phyloP scores from a whole-genome alignment of 768 basidiomycete species.

The Mrakia gelida region DNA sequence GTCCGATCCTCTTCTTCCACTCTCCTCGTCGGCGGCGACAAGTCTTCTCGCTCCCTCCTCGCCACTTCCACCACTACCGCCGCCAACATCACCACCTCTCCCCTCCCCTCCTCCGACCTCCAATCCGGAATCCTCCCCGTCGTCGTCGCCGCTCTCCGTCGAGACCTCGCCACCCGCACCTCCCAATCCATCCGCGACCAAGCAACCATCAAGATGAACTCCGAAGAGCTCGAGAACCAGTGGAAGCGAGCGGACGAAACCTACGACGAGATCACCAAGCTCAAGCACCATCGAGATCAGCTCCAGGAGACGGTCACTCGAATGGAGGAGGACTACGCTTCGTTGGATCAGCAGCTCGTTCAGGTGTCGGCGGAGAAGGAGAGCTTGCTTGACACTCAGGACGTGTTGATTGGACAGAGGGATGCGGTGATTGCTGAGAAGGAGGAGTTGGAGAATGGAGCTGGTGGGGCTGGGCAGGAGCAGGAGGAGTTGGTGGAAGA shows the following conservation, averaged over 20 bases:
- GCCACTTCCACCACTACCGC: not conserved
- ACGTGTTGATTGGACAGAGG: constrained; percentile 41
- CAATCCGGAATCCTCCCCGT: not conserved
- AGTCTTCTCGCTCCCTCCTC: not conserved
- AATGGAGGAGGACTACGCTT: constrained; percentile 40
- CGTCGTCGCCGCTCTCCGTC: constrained; percentile 19
- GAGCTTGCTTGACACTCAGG: constrained; percentile 12
- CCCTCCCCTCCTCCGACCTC: not conserved
- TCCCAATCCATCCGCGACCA: not conserved
- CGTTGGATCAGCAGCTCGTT: not conserved
- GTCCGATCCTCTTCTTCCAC: too few species aligned
- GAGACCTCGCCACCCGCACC: constrained; percentile 2
- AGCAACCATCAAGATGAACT: constrained; percentile 18
- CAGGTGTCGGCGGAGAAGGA: constrained; percentile 5
- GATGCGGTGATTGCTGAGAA: not conserved
- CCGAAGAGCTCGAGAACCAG: constrained; percentile 61
- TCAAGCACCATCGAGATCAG: constrained; percentile 30
- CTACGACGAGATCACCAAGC: constrained; percentile 46
- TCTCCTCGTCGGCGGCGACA: not conserved
- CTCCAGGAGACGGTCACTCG: constrained; percentile 40
- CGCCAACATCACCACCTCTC: not conserved
- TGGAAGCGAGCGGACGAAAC: constrained; percentile 62
- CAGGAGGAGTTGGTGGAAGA: constrained; percentile 43
- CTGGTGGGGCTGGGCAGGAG: not conserved
- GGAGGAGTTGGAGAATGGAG: not conserved